Percentiles rank a stretch among this genome's conserved stretches.
Evolutionary conservation across 306 rosid genomes (phyloP).

Genomic region (Trifolium fragiferum): DNA sequence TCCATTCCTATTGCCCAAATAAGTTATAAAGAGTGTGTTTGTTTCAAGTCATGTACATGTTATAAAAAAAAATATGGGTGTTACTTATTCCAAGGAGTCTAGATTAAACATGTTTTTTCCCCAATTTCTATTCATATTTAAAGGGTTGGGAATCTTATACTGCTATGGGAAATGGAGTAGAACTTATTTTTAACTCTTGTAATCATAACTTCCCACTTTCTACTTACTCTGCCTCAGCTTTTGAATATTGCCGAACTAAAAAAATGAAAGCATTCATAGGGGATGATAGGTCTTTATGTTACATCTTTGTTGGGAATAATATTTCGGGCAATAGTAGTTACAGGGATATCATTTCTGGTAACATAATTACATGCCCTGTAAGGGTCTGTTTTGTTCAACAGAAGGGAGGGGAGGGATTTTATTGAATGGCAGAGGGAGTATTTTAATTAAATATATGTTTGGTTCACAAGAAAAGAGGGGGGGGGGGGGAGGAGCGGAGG

Average conservation of each 20-base stretch:
- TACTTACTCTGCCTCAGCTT: not conserved
- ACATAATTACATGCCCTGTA: not conserved
- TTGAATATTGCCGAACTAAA: not conserved
- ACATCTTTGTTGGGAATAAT: not conserved
- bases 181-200: not conserved
- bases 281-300: not conserved
- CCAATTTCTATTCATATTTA: not conserved
- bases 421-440: too few species aligned
- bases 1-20: constrained; percentile 9
- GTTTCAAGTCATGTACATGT: not conserved
- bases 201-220: not conserved
- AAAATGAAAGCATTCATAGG: not conserved
- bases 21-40: constrained; percentile 1
- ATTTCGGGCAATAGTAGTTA: too few species aligned
- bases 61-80: too few species aligned
- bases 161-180: not conserved
- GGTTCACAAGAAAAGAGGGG: too few species aligned
- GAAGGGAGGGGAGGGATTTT: too few species aligned
- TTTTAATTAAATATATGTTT: too few species aligned
- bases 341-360: not conserved
- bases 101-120: not conserved
- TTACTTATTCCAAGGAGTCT: too few species aligned
- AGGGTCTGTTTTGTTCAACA: too few species aligned
- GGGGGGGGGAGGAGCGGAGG: too few species aligned
- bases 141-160: not conserved